Conservation (phyloP, 495 filamentous ascomycete species). For the Chaetomium cochliodes region DNA sequence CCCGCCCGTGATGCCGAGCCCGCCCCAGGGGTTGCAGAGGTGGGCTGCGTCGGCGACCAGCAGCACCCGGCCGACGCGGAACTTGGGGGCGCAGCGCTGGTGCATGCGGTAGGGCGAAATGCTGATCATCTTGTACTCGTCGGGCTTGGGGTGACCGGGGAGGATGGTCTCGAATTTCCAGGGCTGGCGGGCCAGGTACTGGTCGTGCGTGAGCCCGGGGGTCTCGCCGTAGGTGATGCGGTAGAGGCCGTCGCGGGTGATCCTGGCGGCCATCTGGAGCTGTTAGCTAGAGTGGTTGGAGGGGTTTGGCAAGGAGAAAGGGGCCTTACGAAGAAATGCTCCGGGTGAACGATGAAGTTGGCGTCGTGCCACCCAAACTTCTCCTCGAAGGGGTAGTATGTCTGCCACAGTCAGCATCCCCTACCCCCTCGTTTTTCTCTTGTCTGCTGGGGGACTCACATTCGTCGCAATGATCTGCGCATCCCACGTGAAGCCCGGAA, state of each 20-base stretch:
- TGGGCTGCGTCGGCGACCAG: slow-evolving; percentile 61
- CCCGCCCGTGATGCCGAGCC: slow-evolving; percentile 54
- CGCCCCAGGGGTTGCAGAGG: slow-evolving; percentile 53
- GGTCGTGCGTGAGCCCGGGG: slow-evolving; percentile 44
- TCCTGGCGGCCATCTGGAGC: slow-evolving; percentile 55
- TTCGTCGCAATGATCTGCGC: slow-evolving; percentile 64
- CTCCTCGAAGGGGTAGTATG: slow-evolving; percentile 27
- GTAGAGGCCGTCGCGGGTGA: slow-evolving; percentile 55
- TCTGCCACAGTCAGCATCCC: slow-evolving; percentile 5
- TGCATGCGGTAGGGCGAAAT: slow-evolving; percentile 56
- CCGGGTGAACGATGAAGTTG: slow-evolving; percentile 55
- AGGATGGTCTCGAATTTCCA: slow-evolving; percentile 49
- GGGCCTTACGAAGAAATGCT: slow-evolving; percentile 23
- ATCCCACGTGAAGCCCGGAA: slow-evolving; percentile 58
- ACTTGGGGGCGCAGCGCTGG: slow-evolving; percentile 51
- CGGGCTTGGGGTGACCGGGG: slow-evolving; percentile 54
- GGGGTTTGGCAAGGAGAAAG: neutral
- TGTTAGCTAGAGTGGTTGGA: neutral
- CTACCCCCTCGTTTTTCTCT: neutral
- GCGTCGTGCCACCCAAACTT: slow-evolving; percentile 46
- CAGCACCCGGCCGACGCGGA: slow-evolving; percentile 50
- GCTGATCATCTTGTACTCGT: slow-evolving; percentile 49
- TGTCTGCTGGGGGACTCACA: slow-evolving; percentile 11
- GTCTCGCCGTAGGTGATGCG: slow-evolving; percentile 57
- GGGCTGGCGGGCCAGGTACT: slow-evolving; percentile 50